phyloP scores from a whole-genome alignment of 2,329 filamentous ascomycete genomes.

The Dothideomycetidae sp. region DNA sequence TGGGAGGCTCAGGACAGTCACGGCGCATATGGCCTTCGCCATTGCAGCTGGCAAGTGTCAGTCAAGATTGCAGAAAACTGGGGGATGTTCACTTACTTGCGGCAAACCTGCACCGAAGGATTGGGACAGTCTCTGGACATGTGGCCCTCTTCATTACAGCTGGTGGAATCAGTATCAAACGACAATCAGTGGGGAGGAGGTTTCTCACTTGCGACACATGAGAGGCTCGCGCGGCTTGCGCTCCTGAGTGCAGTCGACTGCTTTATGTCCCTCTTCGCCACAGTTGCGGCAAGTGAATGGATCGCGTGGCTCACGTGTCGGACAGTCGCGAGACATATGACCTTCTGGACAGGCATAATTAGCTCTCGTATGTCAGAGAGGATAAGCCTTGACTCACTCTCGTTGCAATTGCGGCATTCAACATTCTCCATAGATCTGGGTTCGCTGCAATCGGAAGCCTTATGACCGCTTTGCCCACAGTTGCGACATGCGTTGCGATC shows the following conservation, averaged over 20 bases:
- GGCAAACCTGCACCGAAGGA: conserved; percentile 15
- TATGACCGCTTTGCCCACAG: conserved; percentile 15
- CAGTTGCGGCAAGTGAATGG: conserved; percentile 24
- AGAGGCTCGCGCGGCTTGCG: too few species aligned
- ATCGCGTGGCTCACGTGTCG: conserved; percentile 12
- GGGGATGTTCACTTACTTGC: conserved; percentile 18
- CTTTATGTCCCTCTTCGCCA: conserved; percentile 20
- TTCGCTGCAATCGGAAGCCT: conserved; percentile 27
- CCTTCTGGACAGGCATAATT: conserved; percentile 15
- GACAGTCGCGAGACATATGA: conserved; percentile 24
- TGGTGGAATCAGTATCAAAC: conserved; percentile 13
- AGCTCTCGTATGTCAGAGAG: neutral
- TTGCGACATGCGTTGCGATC: conserved; percentile 9
- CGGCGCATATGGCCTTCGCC: conserved; percentile 41
- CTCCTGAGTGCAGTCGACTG: conserved; percentile 22
- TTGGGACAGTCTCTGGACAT: conserved; percentile 47
- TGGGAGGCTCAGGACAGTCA: conserved; percentile 45
- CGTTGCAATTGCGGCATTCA: conserved; percentile 22
- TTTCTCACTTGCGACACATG: conserved; percentile 25
- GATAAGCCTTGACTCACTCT: conserved; percentile 20
- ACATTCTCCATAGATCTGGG: conserved; percentile 22
- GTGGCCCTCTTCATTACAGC: conserved; percentile 21
- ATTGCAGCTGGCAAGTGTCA: conserved; percentile 29
- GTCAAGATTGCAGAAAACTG: neutral
- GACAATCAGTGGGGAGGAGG: too few species aligned